These are phyloP conservation scores for Phytophthora hibernalis DNA, from an alignment of 352 stramenopile genomes.

Conservation along the genomic window DNA sequence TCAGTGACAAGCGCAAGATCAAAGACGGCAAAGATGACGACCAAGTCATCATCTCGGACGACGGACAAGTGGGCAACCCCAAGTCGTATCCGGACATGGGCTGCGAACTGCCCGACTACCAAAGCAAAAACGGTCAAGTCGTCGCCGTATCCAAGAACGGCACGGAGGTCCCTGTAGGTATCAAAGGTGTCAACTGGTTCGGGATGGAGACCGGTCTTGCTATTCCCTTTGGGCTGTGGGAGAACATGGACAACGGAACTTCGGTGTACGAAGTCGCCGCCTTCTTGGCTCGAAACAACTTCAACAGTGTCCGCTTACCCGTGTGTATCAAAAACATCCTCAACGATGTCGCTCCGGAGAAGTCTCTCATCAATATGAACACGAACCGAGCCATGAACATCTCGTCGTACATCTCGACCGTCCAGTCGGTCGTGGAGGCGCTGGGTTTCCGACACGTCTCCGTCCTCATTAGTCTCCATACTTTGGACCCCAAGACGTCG, in stretches of 20 bases:
- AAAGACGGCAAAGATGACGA: slow-evolving; percentile 44
- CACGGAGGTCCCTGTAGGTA: slow-evolving; percentile 56
- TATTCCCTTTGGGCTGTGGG: slow-evolving; percentile 74
- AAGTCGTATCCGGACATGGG: slow-evolving; percentile 57
- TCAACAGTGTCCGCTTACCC: slow-evolving; percentile 66
- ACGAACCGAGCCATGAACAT: slow-evolving; percentile 74
- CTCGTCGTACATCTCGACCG: slow-evolving; percentile 61
- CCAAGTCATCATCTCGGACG: slow-evolving; percentile 51
- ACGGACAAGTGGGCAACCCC: slow-evolving; percentile 63
- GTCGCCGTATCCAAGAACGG: slow-evolving; percentile 56
- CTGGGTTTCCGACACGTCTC: slow-evolving; percentile 66
- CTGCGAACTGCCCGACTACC: slow-evolving; percentile 66
- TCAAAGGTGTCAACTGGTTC: slow-evolving; percentile 83
- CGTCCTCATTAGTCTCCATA: slow-evolving; percentile 77
- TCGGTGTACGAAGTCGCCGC: slow-evolving; percentile 67
- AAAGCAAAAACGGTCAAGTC: slow-evolving; percentile 65
- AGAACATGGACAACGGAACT: slow-evolving; percentile 72
- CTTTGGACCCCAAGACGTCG: slow-evolving; percentile 49
- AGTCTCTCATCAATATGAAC: slow-evolving; percentile 65
- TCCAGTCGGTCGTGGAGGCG: slow-evolving; percentile 62
- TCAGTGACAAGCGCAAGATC: slow-evolving; percentile 47
- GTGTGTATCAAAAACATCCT: slow-evolving; percentile 72
- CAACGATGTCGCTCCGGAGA: slow-evolving; percentile 49
- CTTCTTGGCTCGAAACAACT: slow-evolving; percentile 74
- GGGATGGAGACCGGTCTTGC: slow-evolving; percentile 70